Conservation (phyloP, 805 yeast genomes). For the Saturnispora zaruensis region DNA sequence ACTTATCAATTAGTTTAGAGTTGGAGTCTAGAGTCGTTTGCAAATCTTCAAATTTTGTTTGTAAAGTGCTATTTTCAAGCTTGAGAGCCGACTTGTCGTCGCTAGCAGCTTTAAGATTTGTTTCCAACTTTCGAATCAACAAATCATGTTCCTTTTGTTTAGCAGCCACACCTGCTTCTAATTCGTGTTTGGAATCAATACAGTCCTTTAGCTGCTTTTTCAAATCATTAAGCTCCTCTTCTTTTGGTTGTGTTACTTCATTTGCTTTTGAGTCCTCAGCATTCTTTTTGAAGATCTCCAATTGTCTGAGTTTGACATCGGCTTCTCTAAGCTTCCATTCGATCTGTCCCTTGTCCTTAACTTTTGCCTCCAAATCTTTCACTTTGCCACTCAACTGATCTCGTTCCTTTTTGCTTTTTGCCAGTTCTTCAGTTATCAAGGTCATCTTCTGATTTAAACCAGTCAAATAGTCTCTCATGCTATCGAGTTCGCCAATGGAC, state of each 20-base stretch:
- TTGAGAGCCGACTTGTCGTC: not conserved
- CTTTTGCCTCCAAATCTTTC: conserved; percentile 6
- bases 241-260: not conserved
- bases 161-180: not conserved
- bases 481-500: conserved; percentile 62
- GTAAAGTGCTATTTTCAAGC: conserved; percentile 4
- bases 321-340: conserved; percentile 27
- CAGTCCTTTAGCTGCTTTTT: conserved; percentile 8
- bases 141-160: not conserved
- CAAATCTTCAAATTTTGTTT: conserved; percentile 11
- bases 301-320: conserved; percentile 9
- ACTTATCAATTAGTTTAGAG: conserved; percentile 18
- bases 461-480: conserved; percentile 59
- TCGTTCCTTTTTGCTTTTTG: conserved; percentile 31
- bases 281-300: not conserved
- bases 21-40: conserved; percentile 19
- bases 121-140: not conserved
- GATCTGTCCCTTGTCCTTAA: conserved; percentile 8
- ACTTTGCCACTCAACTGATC: conserved; percentile 12
- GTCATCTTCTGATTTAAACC: conserved; percentile 52
- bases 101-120: not conserved
- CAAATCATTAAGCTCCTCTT: conserved; percentile 6
- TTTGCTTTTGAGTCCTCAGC: not conserved
- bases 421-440: conserved; percentile 58
- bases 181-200: not conserved